Percentiles rank a stretch among this genome's conserved stretches.
Evolutionary conservation across 2,329 filamentous ascomycete species (phyloP).

Genomic region (Aspergillaceae sp.): DNA sequence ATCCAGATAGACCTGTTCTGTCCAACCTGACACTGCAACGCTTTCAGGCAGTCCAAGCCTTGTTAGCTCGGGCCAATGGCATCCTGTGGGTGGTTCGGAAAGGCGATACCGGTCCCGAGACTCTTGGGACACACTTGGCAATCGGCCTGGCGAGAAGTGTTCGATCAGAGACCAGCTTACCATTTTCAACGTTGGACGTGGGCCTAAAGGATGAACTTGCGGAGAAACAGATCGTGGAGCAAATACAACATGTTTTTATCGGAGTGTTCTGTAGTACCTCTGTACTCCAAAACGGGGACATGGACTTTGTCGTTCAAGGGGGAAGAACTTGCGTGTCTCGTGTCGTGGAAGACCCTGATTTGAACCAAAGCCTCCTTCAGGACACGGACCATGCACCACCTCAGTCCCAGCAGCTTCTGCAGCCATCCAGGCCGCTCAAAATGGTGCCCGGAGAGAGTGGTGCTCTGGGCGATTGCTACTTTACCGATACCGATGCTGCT

Average conservation of each 20-base stretch:
- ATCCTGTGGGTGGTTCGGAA: conserved; percentile 18
- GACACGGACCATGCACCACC: conserved; percentile 14
- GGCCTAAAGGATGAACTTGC: not conserved
- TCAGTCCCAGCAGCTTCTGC: conserved; percentile 9
- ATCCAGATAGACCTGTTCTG: conserved; percentile 10
- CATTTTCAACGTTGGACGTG: not conserved
- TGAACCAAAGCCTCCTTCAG: conserved; percentile 17
- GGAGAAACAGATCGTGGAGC: not conserved
- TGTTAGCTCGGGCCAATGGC: conserved; percentile 11
- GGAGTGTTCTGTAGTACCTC: not conserved
- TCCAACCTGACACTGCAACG: conserved; percentile 6
- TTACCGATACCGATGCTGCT: conserved; percentile 10
- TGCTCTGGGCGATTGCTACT: conserved; percentile 18
- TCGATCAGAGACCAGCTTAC: conserved; percentile 7
- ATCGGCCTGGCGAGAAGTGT: conserved; percentile 18
- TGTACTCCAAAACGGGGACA: conserved; percentile 5
- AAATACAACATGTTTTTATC: not conserved
- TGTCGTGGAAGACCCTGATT: conserved; percentile 9
- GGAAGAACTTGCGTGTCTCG: conserved; percentile 14
- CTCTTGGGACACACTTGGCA: conserved; percentile 19
- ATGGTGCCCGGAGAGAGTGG: conserved; percentile 15
- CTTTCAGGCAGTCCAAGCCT: conserved; percentile 11
- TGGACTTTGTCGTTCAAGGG: conserved; percentile 14
- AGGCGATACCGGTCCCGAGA: conserved; percentile 1
- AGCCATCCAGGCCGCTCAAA: conserved; percentile 14